These are phyloP conservation scores for Dioszegia crocea DNA, from an alignment of 768 basidiomycete species.

Conservation along the genomic window DNA sequence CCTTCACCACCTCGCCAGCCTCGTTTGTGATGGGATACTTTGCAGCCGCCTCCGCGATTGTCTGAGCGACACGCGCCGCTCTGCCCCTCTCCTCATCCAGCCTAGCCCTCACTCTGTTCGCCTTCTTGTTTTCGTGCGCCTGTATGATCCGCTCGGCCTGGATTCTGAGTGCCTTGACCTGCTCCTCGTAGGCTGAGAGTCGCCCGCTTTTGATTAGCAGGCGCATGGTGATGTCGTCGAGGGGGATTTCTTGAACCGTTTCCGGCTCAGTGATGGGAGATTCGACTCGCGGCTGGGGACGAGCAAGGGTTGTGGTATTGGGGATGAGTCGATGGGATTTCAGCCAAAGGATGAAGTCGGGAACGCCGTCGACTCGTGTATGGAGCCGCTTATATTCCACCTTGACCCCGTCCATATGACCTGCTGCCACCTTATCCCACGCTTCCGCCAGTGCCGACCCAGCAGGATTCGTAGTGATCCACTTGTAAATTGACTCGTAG, in stretches of 20 bases:
- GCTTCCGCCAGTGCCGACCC: background rate
- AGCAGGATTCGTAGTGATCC: slow-evolving; percentile 3
- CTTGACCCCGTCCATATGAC: background rate
- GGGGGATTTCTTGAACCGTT: background rate
- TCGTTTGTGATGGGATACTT: background rate
- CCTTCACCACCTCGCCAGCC: background rate
- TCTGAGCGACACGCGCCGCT: background rate
- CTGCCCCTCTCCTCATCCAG: slow-evolving; percentile 1
- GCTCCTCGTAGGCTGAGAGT: background rate
- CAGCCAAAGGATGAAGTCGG: slow-evolving; percentile 5
- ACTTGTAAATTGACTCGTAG: slow-evolving; percentile 3
- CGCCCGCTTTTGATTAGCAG: background rate
- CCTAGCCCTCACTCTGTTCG: slow-evolving; percentile 1
- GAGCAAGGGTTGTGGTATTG: too few relatives aligned
- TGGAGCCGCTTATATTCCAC: slow-evolving; percentile 4
- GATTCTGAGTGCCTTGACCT: background rate
- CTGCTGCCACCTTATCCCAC: slow-evolving; percentile 4
- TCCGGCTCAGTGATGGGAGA: too few relatives aligned
- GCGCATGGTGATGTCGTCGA: background rate
- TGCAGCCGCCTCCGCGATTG: background rate
- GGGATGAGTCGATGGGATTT: background rate
- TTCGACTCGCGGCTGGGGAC: too few relatives aligned
- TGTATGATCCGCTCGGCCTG: background rate
- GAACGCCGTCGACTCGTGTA: slow-evolving; percentile 1
- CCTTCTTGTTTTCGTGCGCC: background rate